A percentile compares a stretch with the other conserved stretches of the same genome.
phyloP scores from a whole-genome alignment of 495 filamentous ascomycete species.

The Aspergillus homomorphus region DNA sequence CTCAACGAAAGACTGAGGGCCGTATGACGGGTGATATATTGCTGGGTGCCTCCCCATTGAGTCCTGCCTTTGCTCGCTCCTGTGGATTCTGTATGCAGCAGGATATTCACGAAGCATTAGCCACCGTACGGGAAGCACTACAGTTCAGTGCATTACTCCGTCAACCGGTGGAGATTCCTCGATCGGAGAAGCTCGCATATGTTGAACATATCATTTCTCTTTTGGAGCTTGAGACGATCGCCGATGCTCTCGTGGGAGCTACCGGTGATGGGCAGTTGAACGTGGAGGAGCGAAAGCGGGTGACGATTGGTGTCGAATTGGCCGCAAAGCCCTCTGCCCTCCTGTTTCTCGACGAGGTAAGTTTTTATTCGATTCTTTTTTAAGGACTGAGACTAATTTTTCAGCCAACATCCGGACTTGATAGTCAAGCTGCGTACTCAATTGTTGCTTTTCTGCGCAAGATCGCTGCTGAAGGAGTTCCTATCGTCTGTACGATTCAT shows the following conservation, averaged over 20 bases:
- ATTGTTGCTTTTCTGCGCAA: conserved; percentile 51
- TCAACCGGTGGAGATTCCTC: conserved; percentile 44
- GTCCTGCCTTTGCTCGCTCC: conserved; percentile 67
- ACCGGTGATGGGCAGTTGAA: conserved; percentile 48
- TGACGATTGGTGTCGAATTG: conserved; percentile 66
- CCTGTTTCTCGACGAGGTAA: conserved; percentile 46
- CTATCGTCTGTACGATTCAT: conserved; percentile 90
- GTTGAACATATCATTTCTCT: conserved; percentile 53
- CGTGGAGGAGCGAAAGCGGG: conserved; percentile 58
- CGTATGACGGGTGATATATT: conserved; percentile 71
- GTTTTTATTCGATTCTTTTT: no score
- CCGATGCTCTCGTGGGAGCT: conserved; percentile 49
- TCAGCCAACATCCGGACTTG: conserved; percentile 76
- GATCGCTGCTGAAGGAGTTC: conserved; percentile 61
- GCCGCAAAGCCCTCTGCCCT: conserved; percentile 64
- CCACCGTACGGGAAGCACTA: conserved; percentile 60
- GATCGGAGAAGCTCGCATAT: conserved; percentile 56
- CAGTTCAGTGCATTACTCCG: conserved; percentile 55
- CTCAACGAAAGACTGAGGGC: conserved; percentile 72
- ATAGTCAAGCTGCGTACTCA: conserved; percentile 82
- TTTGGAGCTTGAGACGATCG: conserved; percentile 52
- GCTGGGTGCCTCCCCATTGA: conserved; percentile 66
- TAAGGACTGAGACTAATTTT: background rate
- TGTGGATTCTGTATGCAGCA: conserved; percentile 56
- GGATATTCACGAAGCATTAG: conserved; percentile 55